Percentiles rank a stretch among this genome's conserved stretches.
Evolutionary conservation across 129 eudicot genomes (phyloP).

Genomic region (Glebionis coronaria): DNA sequence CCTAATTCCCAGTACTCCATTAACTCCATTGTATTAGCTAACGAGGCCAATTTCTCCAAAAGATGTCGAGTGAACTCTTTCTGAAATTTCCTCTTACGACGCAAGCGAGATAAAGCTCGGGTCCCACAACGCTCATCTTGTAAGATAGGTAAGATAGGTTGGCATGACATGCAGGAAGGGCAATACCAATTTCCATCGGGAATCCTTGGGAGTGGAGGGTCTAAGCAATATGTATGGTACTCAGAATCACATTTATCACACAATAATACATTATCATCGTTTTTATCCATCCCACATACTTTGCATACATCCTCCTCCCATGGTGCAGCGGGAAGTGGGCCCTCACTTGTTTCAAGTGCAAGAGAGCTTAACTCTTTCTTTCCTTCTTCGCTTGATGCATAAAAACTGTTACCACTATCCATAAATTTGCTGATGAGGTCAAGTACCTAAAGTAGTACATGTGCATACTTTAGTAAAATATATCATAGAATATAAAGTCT

Average conservation of each 20-base stretch:
- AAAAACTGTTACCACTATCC: slow-evolving; percentile 25
- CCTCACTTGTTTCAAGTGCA: slow-evolving; percentile 37
- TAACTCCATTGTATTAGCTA: slow-evolving; percentile 67
- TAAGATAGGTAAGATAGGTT: slow-evolving; percentile 1
- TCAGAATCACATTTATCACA: slow-evolving; percentile 72
- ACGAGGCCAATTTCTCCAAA: slow-evolving; percentile 45
- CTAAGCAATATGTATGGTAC: slow-evolving; percentile 64
- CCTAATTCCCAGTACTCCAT: slow-evolving; percentile 87
- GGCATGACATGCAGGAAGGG: slow-evolving; percentile 49
- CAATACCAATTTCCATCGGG: slow-evolving; percentile 76
- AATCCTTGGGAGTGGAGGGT: slow-evolving; percentile 63
- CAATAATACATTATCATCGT: slow-evolving; percentile 53
- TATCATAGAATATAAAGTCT: neutral
- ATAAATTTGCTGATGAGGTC: slow-evolving; percentile 46
- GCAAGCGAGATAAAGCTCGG: slow-evolving; percentile 29
- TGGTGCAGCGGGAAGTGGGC: slow-evolving; percentile 60
- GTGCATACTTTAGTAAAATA: slow-evolving; percentile 9
- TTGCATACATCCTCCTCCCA: slow-evolving; percentile 75
- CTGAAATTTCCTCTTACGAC: slow-evolving; percentile 29
- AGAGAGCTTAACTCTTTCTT: slow-evolving; percentile 54
- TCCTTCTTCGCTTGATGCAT: slow-evolving; percentile 42
- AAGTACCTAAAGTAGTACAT: slow-evolving; percentile 52
- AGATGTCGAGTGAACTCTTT: slow-evolving; percentile 37
- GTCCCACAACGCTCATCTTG: slow-evolving; percentile 36
- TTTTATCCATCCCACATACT: slow-evolving; percentile 64